Conservation (phyloP, 208 protist species). For the Wallacemonas collosoma region DNA sequence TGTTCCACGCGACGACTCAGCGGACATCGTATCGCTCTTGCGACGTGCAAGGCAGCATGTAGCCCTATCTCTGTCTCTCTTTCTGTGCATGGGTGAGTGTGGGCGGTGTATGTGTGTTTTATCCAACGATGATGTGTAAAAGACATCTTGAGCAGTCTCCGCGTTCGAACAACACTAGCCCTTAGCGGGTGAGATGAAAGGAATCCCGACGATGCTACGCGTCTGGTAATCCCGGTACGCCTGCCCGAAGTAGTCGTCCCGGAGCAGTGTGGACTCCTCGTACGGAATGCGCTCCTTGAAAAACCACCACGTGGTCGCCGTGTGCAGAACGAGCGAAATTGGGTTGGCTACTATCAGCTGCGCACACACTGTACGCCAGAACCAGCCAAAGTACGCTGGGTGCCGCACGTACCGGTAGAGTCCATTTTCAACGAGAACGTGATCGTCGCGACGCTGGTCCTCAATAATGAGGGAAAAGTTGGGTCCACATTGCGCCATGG, state of each 20-base stretch:
- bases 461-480: conserved; percentile 91
- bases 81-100: neutral
- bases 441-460: conserved; percentile 47
- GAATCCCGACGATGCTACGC: conserved; percentile 84
- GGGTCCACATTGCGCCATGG: conserved; percentile 78
- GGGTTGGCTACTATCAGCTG: conserved; percentile 95
- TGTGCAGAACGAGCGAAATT: conserved; percentile 77
- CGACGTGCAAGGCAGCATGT: too few species aligned
- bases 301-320: conserved; percentile 88
- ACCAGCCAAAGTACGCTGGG: conserved; percentile 97
- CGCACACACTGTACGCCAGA: conserved; percentile 90
- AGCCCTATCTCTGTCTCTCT: neutral
- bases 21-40: too few species aligned
- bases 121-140: too few species aligned
- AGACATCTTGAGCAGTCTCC: too few species aligned
- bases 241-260: conserved; percentile 88
- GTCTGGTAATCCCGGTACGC: conserved; percentile 82
- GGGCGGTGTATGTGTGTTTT: too few species aligned
- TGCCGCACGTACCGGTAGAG: conserved; percentile 93
- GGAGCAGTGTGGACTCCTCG: conserved; percentile 82
- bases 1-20: neutral
- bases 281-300: conserved; percentile 90
- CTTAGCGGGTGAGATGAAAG: conserved; percentile 59
- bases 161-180: too few species aligned
- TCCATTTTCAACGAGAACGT: conserved; percentile 90